phyloP scores from a whole-genome alignment of 768 basidiomycete genomes.

The Termitomyces sp. region DNA sequence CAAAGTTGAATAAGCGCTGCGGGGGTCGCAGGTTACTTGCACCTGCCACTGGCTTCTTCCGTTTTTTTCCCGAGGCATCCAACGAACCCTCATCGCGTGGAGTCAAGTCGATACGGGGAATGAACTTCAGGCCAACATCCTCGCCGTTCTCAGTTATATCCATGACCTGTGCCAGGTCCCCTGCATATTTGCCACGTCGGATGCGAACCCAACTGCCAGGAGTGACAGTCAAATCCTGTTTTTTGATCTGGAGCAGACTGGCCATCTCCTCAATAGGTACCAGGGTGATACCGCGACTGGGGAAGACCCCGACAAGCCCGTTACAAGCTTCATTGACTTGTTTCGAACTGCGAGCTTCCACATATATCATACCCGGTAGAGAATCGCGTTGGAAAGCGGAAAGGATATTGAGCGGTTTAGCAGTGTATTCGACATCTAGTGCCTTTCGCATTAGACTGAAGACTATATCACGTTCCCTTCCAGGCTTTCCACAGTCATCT shows the following conservation, averaged over 20 bases:
- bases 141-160: constrained; percentile 93
- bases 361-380: constrained; percentile 91
- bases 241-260: constrained; percentile 90
- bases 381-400: constrained; percentile 97
- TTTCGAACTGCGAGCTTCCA: constrained; percentile 86
- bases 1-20: constrained; percentile 88
- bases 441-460: constrained; percentile 95
- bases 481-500: constrained; percentile 46
- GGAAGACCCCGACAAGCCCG: constrained; percentile 91
- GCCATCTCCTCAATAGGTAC: constrained; percentile 99
- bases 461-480: constrained; percentile 89
- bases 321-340: constrained; percentile 81
- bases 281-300: constrained; percentile 71
- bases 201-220: constrained; percentile 95
- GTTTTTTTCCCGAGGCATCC: constrained; percentile 62
- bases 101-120: constrained; percentile 96
- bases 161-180: constrained; percentile 93
- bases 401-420: constrained; percentile 75
- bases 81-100: constrained; percentile 73
- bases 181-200: constrained; percentile 87
- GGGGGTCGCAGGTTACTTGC: constrained; percentile 74
- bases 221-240: constrained; percentile 79
- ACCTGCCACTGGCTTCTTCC: constrained; percentile 53
- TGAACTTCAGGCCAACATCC: constrained; percentile 86
- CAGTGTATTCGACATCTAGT: constrained; percentile 75